phyloP scores from a whole-genome alignment of 768 basidiomycete species.

The Mycena kentingensis region DNA sequence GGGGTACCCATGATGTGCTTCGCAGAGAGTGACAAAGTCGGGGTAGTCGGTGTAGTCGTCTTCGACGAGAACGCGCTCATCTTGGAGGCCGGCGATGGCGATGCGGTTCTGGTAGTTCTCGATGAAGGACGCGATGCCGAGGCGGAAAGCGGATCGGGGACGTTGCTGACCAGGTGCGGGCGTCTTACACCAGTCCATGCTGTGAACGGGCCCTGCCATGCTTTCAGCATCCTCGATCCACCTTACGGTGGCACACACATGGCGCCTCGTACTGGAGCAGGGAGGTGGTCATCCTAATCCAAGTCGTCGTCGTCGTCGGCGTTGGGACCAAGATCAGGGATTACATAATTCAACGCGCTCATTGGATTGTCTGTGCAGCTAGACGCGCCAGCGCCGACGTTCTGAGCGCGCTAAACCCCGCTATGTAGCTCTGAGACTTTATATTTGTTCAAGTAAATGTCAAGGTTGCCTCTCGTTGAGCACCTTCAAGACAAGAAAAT shows the following conservation, averaged over 20 bases:
- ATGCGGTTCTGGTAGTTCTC: conserved; percentile 85
- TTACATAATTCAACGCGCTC: no score
- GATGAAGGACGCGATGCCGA: conserved; percentile 82
- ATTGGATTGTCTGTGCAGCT: no score
- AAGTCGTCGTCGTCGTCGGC: neutral
- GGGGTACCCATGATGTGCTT: conserved; percentile 87
- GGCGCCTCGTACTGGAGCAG: conserved; percentile 83
- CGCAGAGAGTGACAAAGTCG: conserved; percentile 85
- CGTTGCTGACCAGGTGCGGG: conserved; percentile 73
- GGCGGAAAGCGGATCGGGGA: conserved; percentile 76
- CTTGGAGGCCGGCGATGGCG: conserved; percentile 76
- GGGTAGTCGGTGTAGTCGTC: conserved; percentile 82
- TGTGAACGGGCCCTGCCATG: conserved; percentile 76
- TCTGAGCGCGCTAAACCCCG: no score
- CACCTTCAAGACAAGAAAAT: no score
- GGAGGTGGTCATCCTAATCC: conserved; percentile 58
- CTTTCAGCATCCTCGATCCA: no score
- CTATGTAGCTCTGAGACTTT: no score
- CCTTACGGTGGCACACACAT: no score
- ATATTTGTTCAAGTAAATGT: no score
- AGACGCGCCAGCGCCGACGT: no score
- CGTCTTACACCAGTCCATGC: conserved; percentile 87
- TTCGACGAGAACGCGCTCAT: conserved; percentile 85
- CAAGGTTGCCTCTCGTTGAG: no score
- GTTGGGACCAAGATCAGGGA: neutral